Base-by-base conservation (phyloP, 495 filamentous ascomycete species). In the Podospora pseudocomata region DNA sequence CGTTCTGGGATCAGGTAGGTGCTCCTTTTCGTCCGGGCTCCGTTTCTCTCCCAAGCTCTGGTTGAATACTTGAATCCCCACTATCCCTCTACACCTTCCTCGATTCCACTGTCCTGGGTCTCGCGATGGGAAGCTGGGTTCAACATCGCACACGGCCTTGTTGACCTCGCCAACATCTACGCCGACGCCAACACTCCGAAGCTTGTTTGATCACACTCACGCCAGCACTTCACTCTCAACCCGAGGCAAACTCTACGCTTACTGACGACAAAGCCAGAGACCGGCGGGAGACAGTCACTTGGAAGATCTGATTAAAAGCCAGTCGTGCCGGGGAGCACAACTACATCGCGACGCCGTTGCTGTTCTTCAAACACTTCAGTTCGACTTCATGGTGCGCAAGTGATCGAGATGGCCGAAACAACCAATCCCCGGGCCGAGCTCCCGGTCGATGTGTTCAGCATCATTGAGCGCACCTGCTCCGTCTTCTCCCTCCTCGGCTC, bases 401-500 rank as follows among this genome's bases (percentile, higher is more conserved):
- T 49, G 39, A 11, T 49, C 7, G 39, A 49, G 39, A 49, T 49
- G 39, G 39, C 39, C 6, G 39, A 49, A 49, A 3, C 13, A 49
- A 13, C 39, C 39, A 49, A 49, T 11, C 39, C 39, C 9, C 39
- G 39, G 39, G 9, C 7, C 13, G 39, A 49, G 39, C n/a, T 28
- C 2, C 60, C 71, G 6, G 63, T 73, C 72, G 64, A 78, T 19
- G 85, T 85, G 63, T 80, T 92, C 69, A 84, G 79, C 72, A 74
- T 83, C 72, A 85, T 91, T 60, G 91, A 94, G 78, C 82, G 91
- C 53, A 77, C 84, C 20, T 86, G 86, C 71, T 92, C 91, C 2
- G 79, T 85, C 15, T 80, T 95, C 71, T 96, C 92, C 1, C 73
- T 97, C 3, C 4, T 89, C 2, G 92, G 91, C 63, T 90, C 87